Evolutionary conservation across 225 moss, liverwort and hornwort genomes (phyloP).

Genomic region (Antitrichia curtipendula): DNA sequence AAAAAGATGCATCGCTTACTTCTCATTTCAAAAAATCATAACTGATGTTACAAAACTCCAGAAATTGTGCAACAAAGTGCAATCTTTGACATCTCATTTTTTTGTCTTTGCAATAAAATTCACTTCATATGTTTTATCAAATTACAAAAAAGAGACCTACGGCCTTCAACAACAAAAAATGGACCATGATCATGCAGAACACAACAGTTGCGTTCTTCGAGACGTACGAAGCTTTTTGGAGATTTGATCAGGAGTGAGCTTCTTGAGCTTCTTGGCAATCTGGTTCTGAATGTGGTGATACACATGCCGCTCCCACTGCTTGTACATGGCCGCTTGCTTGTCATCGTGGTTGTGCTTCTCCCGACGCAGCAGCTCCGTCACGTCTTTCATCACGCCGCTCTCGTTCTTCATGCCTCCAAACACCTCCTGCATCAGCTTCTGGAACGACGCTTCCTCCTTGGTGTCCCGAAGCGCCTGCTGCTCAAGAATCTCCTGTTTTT

Average conservation of each 20-base stretch:
- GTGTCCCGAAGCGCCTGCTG: conserved; percentile 11
- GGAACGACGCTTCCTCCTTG: conserved; percentile 27
- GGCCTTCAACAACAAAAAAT: background rate
- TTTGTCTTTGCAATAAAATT: background rate
- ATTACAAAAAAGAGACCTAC: background rate
- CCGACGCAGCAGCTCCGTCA: conserved; percentile 11
- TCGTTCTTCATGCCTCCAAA: conserved; percentile 11
- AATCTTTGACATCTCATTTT: background rate
- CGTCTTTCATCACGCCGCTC: conserved; percentile 48
- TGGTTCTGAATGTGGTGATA: conserved; percentile 44
- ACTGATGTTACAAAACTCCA: background rate
- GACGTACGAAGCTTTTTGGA: conserved; percentile 37
- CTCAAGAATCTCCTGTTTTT: conserved; percentile 13
- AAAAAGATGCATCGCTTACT: background rate
- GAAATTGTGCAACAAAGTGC: background rate
- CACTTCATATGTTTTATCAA: background rate
- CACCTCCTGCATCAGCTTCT: conserved; percentile 26
- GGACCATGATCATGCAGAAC: background rate
- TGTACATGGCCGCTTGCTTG: conserved; percentile 26
- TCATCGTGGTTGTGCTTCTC: conserved; percentile 24
- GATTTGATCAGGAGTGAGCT: conserved; percentile 24
- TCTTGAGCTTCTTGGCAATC: conserved; percentile 27
- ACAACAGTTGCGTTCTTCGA: too few relatives aligned
- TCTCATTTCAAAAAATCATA: background rate
- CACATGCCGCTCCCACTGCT: conserved; percentile 38